Base-by-base conservation (phyloP, 768 basidiomycete genomes). In the Mycena pura region DNA sequence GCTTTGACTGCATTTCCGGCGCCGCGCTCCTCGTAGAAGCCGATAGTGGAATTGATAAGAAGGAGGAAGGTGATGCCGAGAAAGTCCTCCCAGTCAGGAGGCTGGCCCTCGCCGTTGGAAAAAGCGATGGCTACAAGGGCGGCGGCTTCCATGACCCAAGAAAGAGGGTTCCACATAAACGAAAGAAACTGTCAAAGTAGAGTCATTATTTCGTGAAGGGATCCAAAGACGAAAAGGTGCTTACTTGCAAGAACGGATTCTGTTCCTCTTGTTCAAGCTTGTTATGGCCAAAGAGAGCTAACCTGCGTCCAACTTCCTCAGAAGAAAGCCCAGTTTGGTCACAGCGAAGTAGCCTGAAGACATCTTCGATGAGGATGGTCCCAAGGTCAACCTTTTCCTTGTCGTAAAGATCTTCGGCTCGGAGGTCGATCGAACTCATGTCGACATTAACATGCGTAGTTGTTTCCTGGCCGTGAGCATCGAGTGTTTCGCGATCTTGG, bases 131-230 rank as follows among this genome's bases (percentile, higher is more conserved):
- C 96, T 64, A 95, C 93, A 21, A 94, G 82, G 13, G 93, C 92
- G 34, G 95, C 95, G 62, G 90, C 95, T 78, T 99, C 96, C 96
- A 99, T 99, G 77, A 99, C 96, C 96, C 96, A 99, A 38, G 95
- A 98, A 10, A 99, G 82, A 36, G 96, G 96, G 80, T 99, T 99
- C 96, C 96, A 99, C 95, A 98, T 96, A 84, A 97, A 97, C 74
- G 88, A 87, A 68, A 94, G 78, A 76, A 95, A 94, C 91, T 93
- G 38, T 36, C 47, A 3, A 22, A 31, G 41, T 21, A 29, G 11
- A 57, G 8, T 22, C 13, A 34, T n/a, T n/a, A n/a, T n/a, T n/a
- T n/a, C n/a, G n/a, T n/a, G n/a, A n/a, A n/a, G 10, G 4, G 2
- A 39, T 7, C 13, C 11, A 53, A 47, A 57, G 40, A 39, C 4